These are phyloP conservation scores for Tephrocybe sp. DNA, from an alignment of 768 basidiomycete genomes.

Conservation along the genomic window DNA sequence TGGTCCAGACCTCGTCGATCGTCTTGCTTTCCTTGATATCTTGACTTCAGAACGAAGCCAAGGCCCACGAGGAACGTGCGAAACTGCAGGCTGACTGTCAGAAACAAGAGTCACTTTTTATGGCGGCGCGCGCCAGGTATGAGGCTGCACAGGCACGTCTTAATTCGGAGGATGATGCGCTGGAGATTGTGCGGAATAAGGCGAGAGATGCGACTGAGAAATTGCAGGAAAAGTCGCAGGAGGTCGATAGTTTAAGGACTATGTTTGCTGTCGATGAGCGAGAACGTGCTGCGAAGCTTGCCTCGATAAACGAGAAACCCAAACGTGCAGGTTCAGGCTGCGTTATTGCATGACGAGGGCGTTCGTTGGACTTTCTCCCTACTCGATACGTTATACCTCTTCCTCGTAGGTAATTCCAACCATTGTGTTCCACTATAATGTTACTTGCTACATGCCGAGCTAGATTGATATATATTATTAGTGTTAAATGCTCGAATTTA, in stretches of 20 bases:
- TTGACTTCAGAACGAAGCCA: constrained; percentile 50
- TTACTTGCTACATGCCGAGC: too few relatives aligned
- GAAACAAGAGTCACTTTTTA: constrained; percentile 60
- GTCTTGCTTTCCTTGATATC: not conserved
- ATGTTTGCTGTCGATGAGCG: constrained; percentile 73
- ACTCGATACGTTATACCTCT: not conserved
- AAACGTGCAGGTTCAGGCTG: constrained; percentile 12
- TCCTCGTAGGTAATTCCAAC: too few relatives aligned
- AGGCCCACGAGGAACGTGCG: constrained; percentile 51
- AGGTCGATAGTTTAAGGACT: constrained; percentile 65
- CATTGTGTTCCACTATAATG: too few relatives aligned
- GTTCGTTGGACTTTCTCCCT: not conserved
- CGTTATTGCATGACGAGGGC: constrained; percentile 8
- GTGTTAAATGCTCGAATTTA: constrained; percentile 3
- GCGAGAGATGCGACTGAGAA: constrained; percentile 60
- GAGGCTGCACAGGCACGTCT: constrained; percentile 52
- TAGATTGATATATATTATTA: too few relatives aligned
- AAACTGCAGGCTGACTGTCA: constrained; percentile 58
- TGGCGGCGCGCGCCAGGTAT: constrained; percentile 61
- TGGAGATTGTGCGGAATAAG: constrained; percentile 52
- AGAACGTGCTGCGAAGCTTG: constrained; percentile 55
- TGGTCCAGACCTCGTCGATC: constrained; percentile 6
- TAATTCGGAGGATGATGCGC: constrained; percentile 41
- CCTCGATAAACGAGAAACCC: constrained; percentile 40
- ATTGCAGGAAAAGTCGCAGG: constrained; percentile 69